Evolutionary conservation across 768 basidiomycete species (phyloP).

Genomic region (Coprinopsis cinerea): DNA sequence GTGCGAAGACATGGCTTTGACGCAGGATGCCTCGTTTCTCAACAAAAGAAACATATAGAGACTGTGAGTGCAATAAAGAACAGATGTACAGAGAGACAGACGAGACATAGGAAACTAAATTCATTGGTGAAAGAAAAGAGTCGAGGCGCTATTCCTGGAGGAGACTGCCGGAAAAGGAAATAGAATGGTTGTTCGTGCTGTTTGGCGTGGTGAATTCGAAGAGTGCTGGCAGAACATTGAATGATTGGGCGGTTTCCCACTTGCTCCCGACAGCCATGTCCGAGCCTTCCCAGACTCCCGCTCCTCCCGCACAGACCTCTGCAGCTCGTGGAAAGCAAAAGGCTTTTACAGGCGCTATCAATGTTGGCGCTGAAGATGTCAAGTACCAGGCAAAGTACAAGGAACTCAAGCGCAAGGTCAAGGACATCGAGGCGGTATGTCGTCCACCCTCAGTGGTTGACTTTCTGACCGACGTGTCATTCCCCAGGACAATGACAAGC

Average conservation of each 20-base stretch:
- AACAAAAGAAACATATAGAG: background rate
- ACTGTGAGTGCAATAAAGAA: background rate
- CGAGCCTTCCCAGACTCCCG: constrained; percentile 35
- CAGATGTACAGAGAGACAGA: constrained; percentile 10
- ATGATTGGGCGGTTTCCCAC: constrained; percentile 22
- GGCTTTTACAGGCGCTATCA: constrained; percentile 52
- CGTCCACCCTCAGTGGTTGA: constrained; percentile 6
- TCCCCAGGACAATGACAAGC: constrained; percentile 87
- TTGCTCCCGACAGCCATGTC: constrained; percentile 54
- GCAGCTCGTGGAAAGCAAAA: constrained; percentile 43
- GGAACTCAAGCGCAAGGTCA: constrained; percentile 82
- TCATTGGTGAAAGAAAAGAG: no score
- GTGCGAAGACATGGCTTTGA: no score
- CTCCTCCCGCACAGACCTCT: constrained; percentile 21
- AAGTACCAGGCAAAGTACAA: constrained; percentile 88
- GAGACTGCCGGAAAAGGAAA: constrained; percentile 9
- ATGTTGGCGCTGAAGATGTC: constrained; percentile 76
- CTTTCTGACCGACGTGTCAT: no score
- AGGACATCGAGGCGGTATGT: constrained; percentile 77
- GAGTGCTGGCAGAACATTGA: constrained; percentile 6
- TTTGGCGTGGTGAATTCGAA: background rate
- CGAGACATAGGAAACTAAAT: background rate
- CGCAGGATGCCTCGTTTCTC: no score
- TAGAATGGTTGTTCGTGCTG: constrained; percentile 5
- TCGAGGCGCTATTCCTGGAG: background rate